Evolutionary conservation across 495 filamentous ascomycete species (phyloP).

Genomic region (Penicillium egyptiacum): DNA sequence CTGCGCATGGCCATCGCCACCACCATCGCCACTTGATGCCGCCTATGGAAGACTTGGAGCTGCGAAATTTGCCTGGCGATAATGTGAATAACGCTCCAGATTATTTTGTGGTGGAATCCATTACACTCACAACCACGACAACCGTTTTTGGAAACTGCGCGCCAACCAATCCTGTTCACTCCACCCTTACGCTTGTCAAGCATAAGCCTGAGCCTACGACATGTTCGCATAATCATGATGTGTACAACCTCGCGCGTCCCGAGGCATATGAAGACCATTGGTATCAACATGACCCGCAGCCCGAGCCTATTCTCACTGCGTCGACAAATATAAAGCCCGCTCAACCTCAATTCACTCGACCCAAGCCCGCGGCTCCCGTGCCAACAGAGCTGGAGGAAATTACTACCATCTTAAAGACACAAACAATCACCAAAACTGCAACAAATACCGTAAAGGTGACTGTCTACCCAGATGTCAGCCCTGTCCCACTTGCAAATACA

Average conservation of each 20-base stretch:
- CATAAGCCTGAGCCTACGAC: slow-evolving; percentile 1
- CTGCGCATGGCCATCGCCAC: slow-evolving; percentile 21
- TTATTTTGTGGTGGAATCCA: slow-evolving; percentile 21
- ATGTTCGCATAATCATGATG: too few species aligned
- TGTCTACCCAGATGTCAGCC: neutral
- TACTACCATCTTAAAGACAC: slow-evolving; percentile 21
- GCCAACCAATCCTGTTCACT: slow-evolving; percentile 16
- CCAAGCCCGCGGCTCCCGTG: neutral
- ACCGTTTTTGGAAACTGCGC: slow-evolving; percentile 27
- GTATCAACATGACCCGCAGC: neutral
- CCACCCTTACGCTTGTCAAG: slow-evolving; percentile 17
- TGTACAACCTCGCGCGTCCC: neutral
- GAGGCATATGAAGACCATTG: slow-evolving; percentile 1
- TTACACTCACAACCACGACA: slow-evolving; percentile 33
- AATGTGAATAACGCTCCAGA: slow-evolving; percentile 13
- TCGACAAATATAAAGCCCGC: neutral
- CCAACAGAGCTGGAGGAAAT: slow-evolving; percentile 7
- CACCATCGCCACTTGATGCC: slow-evolving; percentile 16
- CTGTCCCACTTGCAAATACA: neutral
- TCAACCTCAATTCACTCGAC: neutral
- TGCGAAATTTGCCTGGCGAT: slow-evolving; percentile 11
- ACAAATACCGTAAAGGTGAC: slow-evolving; percentile 4
- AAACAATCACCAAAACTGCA: slow-evolving; percentile 8
- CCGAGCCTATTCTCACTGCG: neutral
- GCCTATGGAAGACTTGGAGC: slow-evolving; percentile 8